These are phyloP conservation scores for Cucurbita argyrosperma DNA, from an alignment of 306 rosid genomes.

Conservation along the genomic window DNA sequence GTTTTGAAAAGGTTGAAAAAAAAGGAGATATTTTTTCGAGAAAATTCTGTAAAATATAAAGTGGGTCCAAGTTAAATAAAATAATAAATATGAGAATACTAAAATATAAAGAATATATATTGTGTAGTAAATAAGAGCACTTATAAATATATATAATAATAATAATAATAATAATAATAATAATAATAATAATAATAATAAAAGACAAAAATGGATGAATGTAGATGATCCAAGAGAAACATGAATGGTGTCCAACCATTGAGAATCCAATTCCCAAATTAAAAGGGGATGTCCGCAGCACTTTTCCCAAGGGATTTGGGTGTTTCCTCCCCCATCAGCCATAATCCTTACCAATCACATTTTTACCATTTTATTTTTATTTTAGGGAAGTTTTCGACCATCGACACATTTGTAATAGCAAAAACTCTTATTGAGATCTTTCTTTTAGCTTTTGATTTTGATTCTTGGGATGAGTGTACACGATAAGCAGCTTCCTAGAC, in stretches of 20 bases:
- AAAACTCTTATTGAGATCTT: too few species aligned
- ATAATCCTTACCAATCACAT: background rate
- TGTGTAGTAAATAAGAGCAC: background rate
- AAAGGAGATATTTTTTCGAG: background rate
- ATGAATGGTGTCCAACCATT: background rate
- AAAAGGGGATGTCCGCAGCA: background rate
- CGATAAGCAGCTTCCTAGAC: too few species aligned
- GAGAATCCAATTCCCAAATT: background rate
- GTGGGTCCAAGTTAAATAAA: background rate
- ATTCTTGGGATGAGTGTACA: too few species aligned
- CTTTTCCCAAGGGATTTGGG: background rate
- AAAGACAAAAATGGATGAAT: background rate
- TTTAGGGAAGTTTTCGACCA: too few species aligned
- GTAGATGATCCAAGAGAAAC: background rate
- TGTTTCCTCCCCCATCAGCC: background rate
- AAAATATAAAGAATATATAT: background rate
- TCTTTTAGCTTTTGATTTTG: too few species aligned
- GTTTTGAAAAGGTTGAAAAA: background rate
- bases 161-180: too few species aligned
- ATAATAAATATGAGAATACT: background rate
- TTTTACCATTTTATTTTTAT: background rate
- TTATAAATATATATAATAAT: background rate
- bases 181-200: too few species aligned
- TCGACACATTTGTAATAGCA: too few species aligned
- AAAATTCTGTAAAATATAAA: background rate